A percentile compares a stretch with the other conserved stretches of the same genome.
Conservation (phyloP, 352 stramenopile species). For the Phytophthora aleatoria region DNA sequence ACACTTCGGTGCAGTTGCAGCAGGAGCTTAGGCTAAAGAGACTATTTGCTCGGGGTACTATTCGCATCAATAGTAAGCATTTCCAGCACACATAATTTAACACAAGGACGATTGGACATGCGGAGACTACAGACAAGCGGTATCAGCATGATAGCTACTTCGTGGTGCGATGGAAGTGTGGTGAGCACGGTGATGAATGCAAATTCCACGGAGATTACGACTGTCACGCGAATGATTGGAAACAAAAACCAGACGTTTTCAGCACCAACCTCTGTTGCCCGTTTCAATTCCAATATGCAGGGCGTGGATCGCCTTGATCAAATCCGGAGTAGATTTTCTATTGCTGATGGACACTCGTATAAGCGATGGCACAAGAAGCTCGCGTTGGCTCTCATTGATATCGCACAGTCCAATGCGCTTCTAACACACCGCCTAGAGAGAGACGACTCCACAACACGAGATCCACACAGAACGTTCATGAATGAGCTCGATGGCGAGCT, state of each 20-base stretch:
- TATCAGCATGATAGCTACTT: slow-evolving; percentile 23
- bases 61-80: slow-evolving; percentile 28
- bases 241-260: not conserved
- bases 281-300: not conserved
- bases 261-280: not conserved
- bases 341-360: not conserved
- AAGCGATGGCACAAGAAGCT: not conserved
- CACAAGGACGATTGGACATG: not conserved
- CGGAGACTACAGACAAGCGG: slow-evolving; percentile 8
- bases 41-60: slow-evolving; percentile 26
- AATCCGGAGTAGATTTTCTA: not conserved
- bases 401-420: not conserved
- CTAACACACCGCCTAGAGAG: not conserved
- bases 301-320: not conserved
- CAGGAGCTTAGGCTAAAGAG: slow-evolving; percentile 24
- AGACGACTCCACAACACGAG: not conserved
- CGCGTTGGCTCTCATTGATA: not conserved
- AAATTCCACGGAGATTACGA: slow-evolving; percentile 21
- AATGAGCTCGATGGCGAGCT: not conserved
- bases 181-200: slow-evolving; percentile 29
- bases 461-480: not conserved
- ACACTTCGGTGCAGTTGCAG: slow-evolving; percentile 35
- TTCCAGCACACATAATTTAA: slow-evolving; percentile 24
- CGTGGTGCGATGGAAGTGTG: slow-evolving; percentile 32
- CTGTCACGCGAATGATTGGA: not conserved